A percentile compares a stretch with the other conserved stretches of the same genome.
Evolutionary conservation across 768 basidiomycete genomes (phyloP).

Genomic region (Candolleomyces eurysporus): DNA sequence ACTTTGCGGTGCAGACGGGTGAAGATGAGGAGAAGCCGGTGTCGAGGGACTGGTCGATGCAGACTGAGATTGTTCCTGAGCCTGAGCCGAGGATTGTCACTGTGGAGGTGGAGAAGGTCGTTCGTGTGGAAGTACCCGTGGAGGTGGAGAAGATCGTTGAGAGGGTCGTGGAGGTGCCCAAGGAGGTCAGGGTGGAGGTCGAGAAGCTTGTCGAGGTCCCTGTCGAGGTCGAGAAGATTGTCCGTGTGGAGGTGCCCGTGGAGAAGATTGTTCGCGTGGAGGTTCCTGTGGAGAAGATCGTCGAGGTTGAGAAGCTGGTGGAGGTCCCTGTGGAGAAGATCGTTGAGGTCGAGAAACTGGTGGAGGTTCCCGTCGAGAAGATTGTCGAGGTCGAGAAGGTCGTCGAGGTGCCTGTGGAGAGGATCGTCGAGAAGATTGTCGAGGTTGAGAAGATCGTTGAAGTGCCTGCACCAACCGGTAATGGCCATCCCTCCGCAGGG

Average conservation of each 20-base stretch:
- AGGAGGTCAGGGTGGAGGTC: not conserved
- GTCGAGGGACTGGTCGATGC: slow-evolving; percentile 36
- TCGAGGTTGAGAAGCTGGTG: slow-evolving; percentile 33
- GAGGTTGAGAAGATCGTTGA: slow-evolving; percentile 5
- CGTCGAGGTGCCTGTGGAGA: not conserved
- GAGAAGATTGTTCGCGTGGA: slow-evolving; percentile 1
- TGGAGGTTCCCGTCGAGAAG: slow-evolving; percentile 11
- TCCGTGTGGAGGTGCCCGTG: slow-evolving; percentile 7
- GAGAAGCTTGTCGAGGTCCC: slow-evolving; percentile 1
- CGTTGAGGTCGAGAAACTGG: slow-evolving; percentile 5
- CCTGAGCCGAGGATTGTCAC: slow-evolving; percentile 7
- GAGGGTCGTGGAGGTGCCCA: slow-evolving; percentile 4
- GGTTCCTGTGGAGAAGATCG: slow-evolving; percentile 32
- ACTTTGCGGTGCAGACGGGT: slow-evolving; percentile 62
- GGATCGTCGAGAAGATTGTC: slow-evolving; percentile 5
- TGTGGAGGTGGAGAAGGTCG: slow-evolving; percentile 17
- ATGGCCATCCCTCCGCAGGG: not conserved
- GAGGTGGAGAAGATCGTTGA: slow-evolving; percentile 6
- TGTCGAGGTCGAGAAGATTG: not conserved
- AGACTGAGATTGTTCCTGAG: slow-evolving; percentile 45
- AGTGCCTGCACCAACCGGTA: not conserved
- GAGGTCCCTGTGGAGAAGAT: slow-evolving; percentile 38
- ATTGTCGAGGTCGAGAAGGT: slow-evolving; percentile 7
- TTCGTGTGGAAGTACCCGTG: not conserved
- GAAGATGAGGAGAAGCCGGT: slow-evolving; percentile 29